Conservation (phyloP, 2,329 filamentous ascomycete genomes). For the Daldinia sp. region DNA sequence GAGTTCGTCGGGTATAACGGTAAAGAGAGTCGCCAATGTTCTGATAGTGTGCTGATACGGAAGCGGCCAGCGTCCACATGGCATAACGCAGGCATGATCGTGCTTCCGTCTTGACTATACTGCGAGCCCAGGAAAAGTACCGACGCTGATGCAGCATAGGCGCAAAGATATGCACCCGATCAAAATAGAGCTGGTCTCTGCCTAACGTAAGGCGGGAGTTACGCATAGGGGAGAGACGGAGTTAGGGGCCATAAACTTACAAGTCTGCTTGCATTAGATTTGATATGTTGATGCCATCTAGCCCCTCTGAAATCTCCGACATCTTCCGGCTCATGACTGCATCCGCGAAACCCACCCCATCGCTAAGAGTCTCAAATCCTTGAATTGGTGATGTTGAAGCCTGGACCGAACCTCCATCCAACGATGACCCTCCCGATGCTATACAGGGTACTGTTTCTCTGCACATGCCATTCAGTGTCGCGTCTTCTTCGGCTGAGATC, state of each 20-base stretch:
- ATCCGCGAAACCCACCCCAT: conserved; percentile 32
- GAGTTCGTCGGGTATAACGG: conserved; percentile 34
- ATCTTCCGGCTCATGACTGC: conserved; percentile 26
- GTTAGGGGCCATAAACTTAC: conserved; percentile 22
- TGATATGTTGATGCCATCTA: conserved; percentile 40
- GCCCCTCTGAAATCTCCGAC: conserved; percentile 33
- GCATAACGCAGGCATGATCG: conserved; percentile 39
- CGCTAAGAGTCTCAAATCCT: conserved; percentile 34
- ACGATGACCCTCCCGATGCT: conserved; percentile 31
- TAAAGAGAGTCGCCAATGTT: conserved; percentile 39
- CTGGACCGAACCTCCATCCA: conserved; percentile 37
- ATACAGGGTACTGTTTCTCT: conserved; percentile 26
- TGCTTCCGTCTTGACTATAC: conserved; percentile 36
- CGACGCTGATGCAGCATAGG: conserved; percentile 40
- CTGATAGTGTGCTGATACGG: conserved; percentile 41
- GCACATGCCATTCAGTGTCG: conserved; percentile 33
- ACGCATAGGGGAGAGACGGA: not conserved
- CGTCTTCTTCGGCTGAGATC: conserved; percentile 27
- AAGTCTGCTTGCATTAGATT: conserved; percentile 43
- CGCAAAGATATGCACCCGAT: conserved; percentile 39
- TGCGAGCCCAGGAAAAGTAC: conserved; percentile 41
- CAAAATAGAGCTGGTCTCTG: conserved; percentile 43
- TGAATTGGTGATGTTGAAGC: conserved; percentile 41
- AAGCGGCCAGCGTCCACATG: conserved; percentile 42
- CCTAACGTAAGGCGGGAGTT: conserved; percentile 1